A percentile compares a stretch with the other conserved stretches of the same genome.
phyloP scores from a whole-genome alignment of 345 rosid species.

The Rhodamnia argentea region DNA sequence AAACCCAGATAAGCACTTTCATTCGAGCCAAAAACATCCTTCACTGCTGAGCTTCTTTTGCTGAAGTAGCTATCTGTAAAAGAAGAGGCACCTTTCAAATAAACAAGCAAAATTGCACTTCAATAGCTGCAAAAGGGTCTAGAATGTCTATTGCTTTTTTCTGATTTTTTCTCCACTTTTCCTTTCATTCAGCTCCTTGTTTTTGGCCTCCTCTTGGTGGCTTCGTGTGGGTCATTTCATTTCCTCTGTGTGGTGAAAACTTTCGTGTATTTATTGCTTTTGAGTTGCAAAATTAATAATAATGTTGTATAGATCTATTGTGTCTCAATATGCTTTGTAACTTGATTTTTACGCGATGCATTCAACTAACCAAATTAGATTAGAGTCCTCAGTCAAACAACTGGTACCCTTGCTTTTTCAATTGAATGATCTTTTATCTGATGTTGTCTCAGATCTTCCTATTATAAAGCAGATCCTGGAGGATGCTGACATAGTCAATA shows the following conservation, averaged over 20 bases:
- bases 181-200: background rate
- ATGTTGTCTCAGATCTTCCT: slow-evolving; percentile 43
- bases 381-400: background rate
- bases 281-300: background rate
- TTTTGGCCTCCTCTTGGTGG: background rate
- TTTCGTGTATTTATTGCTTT: background rate
- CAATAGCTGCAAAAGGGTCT: background rate
- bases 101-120: background rate
- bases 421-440: background rate
- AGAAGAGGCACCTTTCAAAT: background rate
- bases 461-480: slow-evolving; percentile 68
- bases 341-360: background rate
- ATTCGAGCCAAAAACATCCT: background rate
- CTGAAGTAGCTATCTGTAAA: background rate
- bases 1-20: background rate
- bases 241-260: background rate
- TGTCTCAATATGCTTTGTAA: background rate
- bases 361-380: background rate
- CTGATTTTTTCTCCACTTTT: background rate
- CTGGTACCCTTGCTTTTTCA: background rate
- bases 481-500: slow-evolving; percentile 39
- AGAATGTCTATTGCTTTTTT: background rate
- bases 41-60: background rate
- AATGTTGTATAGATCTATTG: background rate
- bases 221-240: background rate